These are phyloP conservation scores for Aschersonia sp. DNA, from an alignment of 2,329 filamentous ascomycete species.

Conservation along the genomic window DNA sequence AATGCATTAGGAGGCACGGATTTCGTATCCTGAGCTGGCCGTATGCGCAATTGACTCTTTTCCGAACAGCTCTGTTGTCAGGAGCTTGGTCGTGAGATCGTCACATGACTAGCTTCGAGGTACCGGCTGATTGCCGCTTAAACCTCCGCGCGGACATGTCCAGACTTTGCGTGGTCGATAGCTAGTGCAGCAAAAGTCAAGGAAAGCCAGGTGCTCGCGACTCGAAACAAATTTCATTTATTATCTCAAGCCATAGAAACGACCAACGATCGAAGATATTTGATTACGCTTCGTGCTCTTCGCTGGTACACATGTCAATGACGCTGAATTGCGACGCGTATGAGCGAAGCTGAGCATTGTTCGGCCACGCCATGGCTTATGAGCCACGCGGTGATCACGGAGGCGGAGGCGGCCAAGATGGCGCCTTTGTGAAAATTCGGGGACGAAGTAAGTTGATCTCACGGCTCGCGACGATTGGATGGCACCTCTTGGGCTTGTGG, in stretches of 20 bases:
- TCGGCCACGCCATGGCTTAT: conserved; percentile 29
- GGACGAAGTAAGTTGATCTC: conserved; percentile 32
- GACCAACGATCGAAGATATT: too few relatives aligned
- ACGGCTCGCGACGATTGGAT: too few relatives aligned
- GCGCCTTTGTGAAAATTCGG: conserved; percentile 31
- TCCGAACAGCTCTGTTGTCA: background rate
- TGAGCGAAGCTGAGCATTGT: conserved; percentile 1
- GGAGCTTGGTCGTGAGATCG: background rate
- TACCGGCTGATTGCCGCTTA: conserved; percentile 5
- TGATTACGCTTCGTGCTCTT: too few relatives aligned
- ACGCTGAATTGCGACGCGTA: background rate
- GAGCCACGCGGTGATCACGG: conserved; percentile 37
- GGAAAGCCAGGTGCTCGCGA: background rate
- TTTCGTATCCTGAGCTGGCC: background rate
- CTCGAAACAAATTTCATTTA: background rate
- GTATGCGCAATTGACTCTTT: background rate
- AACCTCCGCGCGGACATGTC: background rate
- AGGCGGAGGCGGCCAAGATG: conserved; percentile 24
- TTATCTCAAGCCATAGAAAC: too few relatives aligned
- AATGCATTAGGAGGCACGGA: too few relatives aligned
- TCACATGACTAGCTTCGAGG: conserved; percentile 3
- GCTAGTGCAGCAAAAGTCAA: background rate
- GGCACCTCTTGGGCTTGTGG: too few relatives aligned
- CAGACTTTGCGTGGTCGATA: background rate
- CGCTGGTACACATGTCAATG: too few relatives aligned